These are phyloP conservation scores for Inga leiocalycina DNA, from an alignment of 306 rosid species.

Conservation along the genomic window DNA sequence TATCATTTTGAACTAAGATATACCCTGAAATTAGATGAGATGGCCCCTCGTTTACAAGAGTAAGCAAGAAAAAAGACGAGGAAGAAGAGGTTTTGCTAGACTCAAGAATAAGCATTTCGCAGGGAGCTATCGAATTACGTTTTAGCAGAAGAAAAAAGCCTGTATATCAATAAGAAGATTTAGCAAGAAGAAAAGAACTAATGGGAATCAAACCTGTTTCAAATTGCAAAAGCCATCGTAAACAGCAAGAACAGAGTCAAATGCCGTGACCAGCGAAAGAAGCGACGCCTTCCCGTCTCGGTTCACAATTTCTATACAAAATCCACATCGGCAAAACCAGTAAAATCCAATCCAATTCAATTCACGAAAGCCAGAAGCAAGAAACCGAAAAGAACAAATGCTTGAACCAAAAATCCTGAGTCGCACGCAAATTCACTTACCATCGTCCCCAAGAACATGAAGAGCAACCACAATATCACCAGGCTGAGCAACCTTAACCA, in stretches of 20 bases:
- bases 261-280: constrained; percentile 86
- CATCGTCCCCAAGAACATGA: constrained; percentile 80
- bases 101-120: constrained; percentile 16
- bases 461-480: constrained; percentile 85
- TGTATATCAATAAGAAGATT: not conserved
- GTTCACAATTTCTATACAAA: constrained; percentile 65
- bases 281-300: constrained; percentile 81
- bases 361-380: constrained; percentile 11
- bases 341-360: constrained; percentile 29
- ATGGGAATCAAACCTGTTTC: constrained; percentile 70
- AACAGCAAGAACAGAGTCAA: constrained; percentile 91
- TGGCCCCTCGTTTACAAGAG: not conserved
- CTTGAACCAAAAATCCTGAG: not conserved
- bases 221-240: constrained; percentile 97
- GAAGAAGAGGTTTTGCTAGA: not conserved
- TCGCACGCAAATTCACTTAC: constrained; percentile 35
- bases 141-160: not conserved
- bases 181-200: not conserved
- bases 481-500: constrained; percentile 89
- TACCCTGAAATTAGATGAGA: not conserved
- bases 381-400: not conserved
- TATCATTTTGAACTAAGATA: not conserved
- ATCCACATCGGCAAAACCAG: constrained; percentile 30
- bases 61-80: not conserved
- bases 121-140: not conserved